Conservation (phyloP, 164 flowering plant species). For the Berberis thunbergii region DNA sequence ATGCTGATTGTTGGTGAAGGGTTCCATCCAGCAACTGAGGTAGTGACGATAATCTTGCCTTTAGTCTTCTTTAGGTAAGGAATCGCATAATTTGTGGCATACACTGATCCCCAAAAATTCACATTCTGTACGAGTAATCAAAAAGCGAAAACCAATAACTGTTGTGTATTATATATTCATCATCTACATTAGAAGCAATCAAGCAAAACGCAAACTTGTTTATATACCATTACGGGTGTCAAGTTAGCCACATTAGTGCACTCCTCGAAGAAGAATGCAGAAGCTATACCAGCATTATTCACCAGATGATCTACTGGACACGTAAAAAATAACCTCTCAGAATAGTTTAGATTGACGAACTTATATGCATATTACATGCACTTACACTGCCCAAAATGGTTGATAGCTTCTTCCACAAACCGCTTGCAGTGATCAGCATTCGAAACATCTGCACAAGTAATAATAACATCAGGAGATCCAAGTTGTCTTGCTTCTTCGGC, state of each 20-base stretch:
- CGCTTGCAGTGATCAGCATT: background rate
- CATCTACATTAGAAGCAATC: background rate
- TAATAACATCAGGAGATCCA: conserved; percentile 1
- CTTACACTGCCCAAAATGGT: conserved; percentile 48
- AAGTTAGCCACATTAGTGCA: conserved; percentile 11
- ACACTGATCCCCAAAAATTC: conserved; percentile 56
- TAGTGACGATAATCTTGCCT: conserved; percentile 39
- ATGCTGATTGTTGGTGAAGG: conserved; percentile 23
- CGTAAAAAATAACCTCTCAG: no score
- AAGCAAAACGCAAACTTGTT: background rate
- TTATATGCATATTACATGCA: background rate
- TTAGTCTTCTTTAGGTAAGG: conserved; percentile 35
- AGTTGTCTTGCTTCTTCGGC: background rate
- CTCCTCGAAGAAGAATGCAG: conserved; percentile 32
- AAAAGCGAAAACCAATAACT: no score
- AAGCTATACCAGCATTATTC: conserved; percentile 46
- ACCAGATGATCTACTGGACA: conserved; percentile 64
- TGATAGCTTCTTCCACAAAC: conserved; percentile 24
- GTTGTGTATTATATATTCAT: background rate
- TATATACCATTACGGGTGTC: conserved; percentile 29
- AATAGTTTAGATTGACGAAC: no score
- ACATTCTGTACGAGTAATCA: conserved; percentile 23
- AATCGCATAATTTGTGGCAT: conserved; percentile 34
- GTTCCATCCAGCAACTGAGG: conserved; percentile 36
- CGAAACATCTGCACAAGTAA: background rate